Conservation (phyloP, 768 basidiomycete genomes). For the Fomitopsis pulvina region DNA sequence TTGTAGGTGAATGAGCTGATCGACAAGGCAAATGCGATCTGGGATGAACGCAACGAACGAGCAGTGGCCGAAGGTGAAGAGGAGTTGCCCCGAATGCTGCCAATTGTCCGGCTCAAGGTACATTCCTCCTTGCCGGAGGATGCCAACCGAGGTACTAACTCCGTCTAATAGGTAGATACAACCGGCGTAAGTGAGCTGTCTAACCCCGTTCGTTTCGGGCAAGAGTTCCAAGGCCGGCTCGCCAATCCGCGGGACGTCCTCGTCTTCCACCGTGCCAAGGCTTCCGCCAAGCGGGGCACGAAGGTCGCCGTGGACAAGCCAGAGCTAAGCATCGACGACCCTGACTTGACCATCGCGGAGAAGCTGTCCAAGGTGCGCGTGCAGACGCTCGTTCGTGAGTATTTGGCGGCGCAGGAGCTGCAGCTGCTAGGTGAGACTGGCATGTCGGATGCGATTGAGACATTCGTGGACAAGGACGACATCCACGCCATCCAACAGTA, state of each 20-base stretch:
- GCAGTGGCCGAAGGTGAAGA: slow-evolving; percentile 59
- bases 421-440: slow-evolving; percentile 85
- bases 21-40: slow-evolving; percentile 65
- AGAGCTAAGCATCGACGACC: slow-evolving; percentile 76
- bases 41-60: slow-evolving; percentile 66
- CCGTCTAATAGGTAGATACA: slow-evolving; percentile 66
- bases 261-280: slow-evolving; percentile 82
- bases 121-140: not conserved
- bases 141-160: not conserved
- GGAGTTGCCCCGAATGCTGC: slow-evolving; percentile 66
- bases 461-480: slow-evolving; percentile 97
- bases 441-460: slow-evolving; percentile 91
- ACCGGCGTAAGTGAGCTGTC: slow-evolving; percentile 87
- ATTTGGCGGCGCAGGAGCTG: slow-evolving; percentile 86
- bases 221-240: slow-evolving; percentile 84
- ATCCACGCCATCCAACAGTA: slow-evolving; percentile 85
- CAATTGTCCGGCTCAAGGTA: slow-evolving; percentile 82
- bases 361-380: slow-evolving; percentile 80
- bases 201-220: slow-evolving; percentile 95
- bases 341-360: slow-evolving; percentile 56
- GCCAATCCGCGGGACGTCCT: slow-evolving; percentile 95
- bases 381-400: slow-evolving; percentile 85
- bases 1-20: slow-evolving; percentile 76
- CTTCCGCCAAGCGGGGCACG: slow-evolving; percentile 36
- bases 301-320: slow-evolving; percentile 74